Evolutionary conservation across 2,329 filamentous ascomycete species (phyloP), one percentile per base, ranked within the genome.

Genomic region (Thyridium curvatum): DNA sequence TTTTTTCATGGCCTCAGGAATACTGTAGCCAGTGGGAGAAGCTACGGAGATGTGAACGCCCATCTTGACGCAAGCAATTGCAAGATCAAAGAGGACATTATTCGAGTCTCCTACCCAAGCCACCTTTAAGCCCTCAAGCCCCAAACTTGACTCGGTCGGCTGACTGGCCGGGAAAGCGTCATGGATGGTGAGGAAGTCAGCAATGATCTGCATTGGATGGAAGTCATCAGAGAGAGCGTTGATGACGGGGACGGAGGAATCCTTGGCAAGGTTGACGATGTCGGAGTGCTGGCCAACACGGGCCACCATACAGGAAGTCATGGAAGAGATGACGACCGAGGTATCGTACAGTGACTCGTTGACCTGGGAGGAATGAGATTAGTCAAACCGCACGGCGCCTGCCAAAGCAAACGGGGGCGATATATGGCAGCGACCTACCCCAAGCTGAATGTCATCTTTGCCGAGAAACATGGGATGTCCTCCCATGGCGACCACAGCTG

Each of bases 61-160:
- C 51, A 91, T 76, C 68, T 96, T 97, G 51, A 85, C 69, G 41
- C 86, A 89, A 31, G 78, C 90, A 49, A 93, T 91, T 35, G 90
- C 89, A 39, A 97, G 74, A 57, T 98, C 91, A 56, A 90, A 96
- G 17, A 97, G 77, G 18, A 98, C 91, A 52, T 98, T 98, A 68
- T 97, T 98, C 10, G 89, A 88, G 58, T 98, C 91, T 38, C 91
- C 91, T 34, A 98, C 73, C 93, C 93, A 98, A 13, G 93, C 91
- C 45, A 97, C 77, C 66, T 95, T 97, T 53, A 95, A 64, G 1
- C 88, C 87, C 49, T 86, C 77, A 4, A 94, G 69, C 2, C 86
- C 85, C 8, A 94, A 71, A 38, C 56, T 61, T 18, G 53, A 46
- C 2, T 48, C 46, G 29, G 61, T 55, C 1, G 56, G 37, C 4